Evolutionary conservation across 2,329 filamentous ascomycete species (phyloP).

Genomic region (Aspergillus sp.): DNA sequence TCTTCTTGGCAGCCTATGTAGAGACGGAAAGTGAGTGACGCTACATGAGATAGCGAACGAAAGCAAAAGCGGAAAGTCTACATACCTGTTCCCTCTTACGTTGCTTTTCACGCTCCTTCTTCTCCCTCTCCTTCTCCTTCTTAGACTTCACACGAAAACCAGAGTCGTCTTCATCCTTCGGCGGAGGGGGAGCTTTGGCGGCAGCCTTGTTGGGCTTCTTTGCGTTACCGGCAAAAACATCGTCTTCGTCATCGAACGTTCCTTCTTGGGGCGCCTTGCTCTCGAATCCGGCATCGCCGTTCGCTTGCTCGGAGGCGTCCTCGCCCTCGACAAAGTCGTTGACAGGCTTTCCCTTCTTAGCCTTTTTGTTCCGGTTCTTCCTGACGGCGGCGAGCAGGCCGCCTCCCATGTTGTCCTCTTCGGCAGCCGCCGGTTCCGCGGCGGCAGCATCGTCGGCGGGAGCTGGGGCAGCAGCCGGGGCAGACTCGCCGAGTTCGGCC

Average conservation of each 20-base stretch:
- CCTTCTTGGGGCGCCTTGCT: slow-evolving; percentile 78
- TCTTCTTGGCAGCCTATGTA: slow-evolving; percentile 77
- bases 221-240: slow-evolving; percentile 74
- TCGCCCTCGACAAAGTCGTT: slow-evolving; percentile 75
- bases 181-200: slow-evolving; percentile 28
- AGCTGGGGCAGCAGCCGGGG: slow-evolving; percentile 44
- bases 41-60: neutral
- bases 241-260: slow-evolving; percentile 76
- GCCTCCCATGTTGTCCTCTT: slow-evolving; percentile 57
- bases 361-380: slow-evolving; percentile 81
- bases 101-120: slow-evolving; percentile 98
- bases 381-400: slow-evolving; percentile 76
- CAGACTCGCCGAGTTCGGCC: slow-evolving; percentile 78
- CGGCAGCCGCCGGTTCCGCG: slow-evolving; percentile 46
- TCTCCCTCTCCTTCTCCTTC: slow-evolving; percentile 96
- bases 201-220: slow-evolving; percentile 45
- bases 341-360: slow-evolving; percentile 76
- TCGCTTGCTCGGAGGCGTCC: slow-evolving; percentile 46
- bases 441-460: slow-evolving; percentile 30
- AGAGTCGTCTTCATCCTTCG: slow-evolving; percentile 48
- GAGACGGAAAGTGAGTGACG: slow-evolving; percentile 6
- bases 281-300: slow-evolving; percentile 45
- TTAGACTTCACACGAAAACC: slow-evolving; percentile 80
- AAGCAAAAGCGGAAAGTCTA: neutral
- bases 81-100: slow-evolving; percentile 93